Evolutionary conservation across 805 yeast species (phyloP).

Genomic region (Maudiozyma turicensis): DNA sequence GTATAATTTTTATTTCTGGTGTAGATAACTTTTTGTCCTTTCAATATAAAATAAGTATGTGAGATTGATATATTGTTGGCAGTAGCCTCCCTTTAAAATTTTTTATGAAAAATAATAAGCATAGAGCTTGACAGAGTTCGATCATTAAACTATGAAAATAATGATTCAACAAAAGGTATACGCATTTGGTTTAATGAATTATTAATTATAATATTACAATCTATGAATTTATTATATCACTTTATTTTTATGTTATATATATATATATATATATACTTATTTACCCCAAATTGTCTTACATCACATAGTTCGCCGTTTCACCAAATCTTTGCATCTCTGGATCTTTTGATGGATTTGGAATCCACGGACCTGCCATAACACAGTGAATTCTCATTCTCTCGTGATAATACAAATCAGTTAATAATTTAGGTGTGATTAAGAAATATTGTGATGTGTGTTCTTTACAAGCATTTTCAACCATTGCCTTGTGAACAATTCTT

Average conservation of each 20-base stretch:
- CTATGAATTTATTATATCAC: too few relatives aligned
- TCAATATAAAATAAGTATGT: too few relatives aligned
- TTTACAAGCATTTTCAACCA: constrained; percentile 75
- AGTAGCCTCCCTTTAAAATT: too few relatives aligned
- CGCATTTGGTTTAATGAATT: too few relatives aligned
- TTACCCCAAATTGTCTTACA: neutral
- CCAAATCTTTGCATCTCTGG: constrained; percentile 30
- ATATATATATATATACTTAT: constrained; percentile 1
- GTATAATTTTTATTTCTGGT: too few relatives aligned
- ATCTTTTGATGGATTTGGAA: constrained; percentile 30
- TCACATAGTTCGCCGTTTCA: constrained; percentile 22
- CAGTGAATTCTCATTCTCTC: constrained; percentile 78
- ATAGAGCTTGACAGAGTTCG: too few relatives aligned
- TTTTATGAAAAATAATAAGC: too few relatives aligned
- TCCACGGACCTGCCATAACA: constrained; percentile 53
- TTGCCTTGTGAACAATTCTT: constrained; percentile 69
- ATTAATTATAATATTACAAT: too few relatives aligned
- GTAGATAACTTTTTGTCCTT: too few relatives aligned
- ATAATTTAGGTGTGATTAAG: constrained; percentile 82
- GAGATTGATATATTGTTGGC: too few relatives aligned
- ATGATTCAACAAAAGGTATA: too few relatives aligned
- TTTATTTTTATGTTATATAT: neutral
- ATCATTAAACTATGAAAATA: too few relatives aligned
- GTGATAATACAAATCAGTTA: constrained; percentile 69
- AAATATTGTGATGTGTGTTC: constrained; percentile 69